A percentile compares a stretch with the other conserved stretches of the same genome.
Conservation (phyloP, 495 filamentous ascomycete species). For the Xylaria castorea region DNA sequence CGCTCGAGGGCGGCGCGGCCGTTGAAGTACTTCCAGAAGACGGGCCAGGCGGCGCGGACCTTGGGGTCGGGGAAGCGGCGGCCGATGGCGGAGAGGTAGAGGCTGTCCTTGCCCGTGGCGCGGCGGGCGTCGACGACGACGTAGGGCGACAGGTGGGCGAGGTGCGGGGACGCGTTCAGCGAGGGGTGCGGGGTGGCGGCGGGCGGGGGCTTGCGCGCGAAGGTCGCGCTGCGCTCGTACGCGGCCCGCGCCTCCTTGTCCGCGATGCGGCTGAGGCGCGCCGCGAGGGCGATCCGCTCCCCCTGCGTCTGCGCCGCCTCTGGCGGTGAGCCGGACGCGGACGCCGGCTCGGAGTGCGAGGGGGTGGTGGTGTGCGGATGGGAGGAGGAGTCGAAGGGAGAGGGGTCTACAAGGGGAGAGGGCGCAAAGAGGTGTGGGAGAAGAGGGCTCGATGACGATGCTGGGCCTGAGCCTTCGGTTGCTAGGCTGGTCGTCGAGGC, state of each 20-base stretch:
- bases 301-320: slow-evolving; percentile 38
- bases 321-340: slow-evolving; percentile 21
- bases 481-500: slow-evolving; percentile 11
- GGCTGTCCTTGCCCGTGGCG: slow-evolving; percentile 66
- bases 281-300: slow-evolving; percentile 56
- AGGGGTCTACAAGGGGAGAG: slow-evolving; percentile 8
- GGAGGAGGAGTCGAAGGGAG: slow-evolving; percentile 23
- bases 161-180: slow-evolving; percentile 54
- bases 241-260: slow-evolving; percentile 53
- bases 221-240: slow-evolving; percentile 54
- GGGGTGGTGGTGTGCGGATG: slow-evolving; percentile 38
- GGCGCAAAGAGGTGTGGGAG: slow-evolving; percentile 1
- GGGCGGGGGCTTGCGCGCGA: slow-evolving; percentile 53
- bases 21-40: slow-evolving; percentile 83
- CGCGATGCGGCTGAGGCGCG: slow-evolving; percentile 58
- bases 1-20: slow-evolving; percentile 86
- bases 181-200: slow-evolving; percentile 54
- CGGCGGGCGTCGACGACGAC: slow-evolving; percentile 63
- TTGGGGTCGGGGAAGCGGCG: slow-evolving; percentile 59
- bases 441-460: neutral
- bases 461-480: neutral
- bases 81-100: slow-evolving; percentile 76
- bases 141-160: slow-evolving; percentile 54
- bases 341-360: slow-evolving; percentile 33
- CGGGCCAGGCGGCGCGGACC: slow-evolving; percentile 56